Base-by-base conservation (phyloP, 2,329 filamentous ascomycete species). In the Cordyceps javanica region DNA sequence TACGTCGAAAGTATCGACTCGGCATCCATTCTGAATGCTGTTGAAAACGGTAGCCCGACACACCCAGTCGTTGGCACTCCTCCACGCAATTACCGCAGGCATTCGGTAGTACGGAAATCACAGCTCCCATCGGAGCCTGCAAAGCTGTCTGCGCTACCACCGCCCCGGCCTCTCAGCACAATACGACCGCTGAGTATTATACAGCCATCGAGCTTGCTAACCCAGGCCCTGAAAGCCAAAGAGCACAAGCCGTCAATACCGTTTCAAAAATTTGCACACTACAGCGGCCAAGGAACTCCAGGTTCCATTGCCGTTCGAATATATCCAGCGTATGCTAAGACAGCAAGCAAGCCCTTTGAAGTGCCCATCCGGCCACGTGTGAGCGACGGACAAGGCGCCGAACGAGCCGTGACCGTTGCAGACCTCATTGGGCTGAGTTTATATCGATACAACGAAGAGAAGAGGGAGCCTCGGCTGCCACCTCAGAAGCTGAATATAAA, bases 401-500 rank as follows among this genome's bases (percentile, higher is more conserved):
- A 86, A 61, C 76, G 83, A 23, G 78, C 82, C 2, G 87, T 90
- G 21, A 87, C 85, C 0, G 89, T 94, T 14, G 83, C 86, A 1
- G 90, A 95, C 65, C 80, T 91, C n/a, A 91, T 95, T 62, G 90
- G 90, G 0, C 79, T 93, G 60, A 86, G 86, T 61, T 72, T 95
- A 13, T 92, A 88, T 78, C 80, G 87, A 61, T 94, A 93, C 68
- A 83, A 84, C 49, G 87, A 92, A 64, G 89, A 92, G 67, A 88
- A 88, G 63, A 75, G 85, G 28, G 82, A 91, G 62, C 90, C 90
- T 3, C 68, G 80, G 0, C 75, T 94, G 10, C 75, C 83, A 0
- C 69, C 75, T 2, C 82, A 86, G 52, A 89, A 90, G 66, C 76
- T 85, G 54, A 90, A 90, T 64, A 86, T 92, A 64, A 93, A 93